Evolutionary conservation across 768 basidiomycete genomes (phyloP), one percentile per base, ranked within the genome.

Genomic region (Asterophora lycoperdoides): DNA sequence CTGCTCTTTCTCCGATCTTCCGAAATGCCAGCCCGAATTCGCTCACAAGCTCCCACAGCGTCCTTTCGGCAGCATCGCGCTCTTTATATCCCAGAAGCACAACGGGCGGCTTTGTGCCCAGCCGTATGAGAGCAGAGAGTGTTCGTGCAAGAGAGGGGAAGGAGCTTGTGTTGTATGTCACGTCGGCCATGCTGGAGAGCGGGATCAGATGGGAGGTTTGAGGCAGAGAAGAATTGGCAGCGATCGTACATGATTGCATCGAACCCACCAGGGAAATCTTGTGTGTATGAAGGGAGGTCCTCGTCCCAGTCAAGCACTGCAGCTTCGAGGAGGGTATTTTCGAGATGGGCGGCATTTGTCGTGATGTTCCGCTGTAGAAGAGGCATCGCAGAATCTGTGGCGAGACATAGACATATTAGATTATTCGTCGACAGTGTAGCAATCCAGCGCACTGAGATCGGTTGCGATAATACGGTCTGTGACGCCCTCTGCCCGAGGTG

Each of bases 81-180:
- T 94, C 84, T 61, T 95, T 93, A 70, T 93, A 94, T 4, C 89
- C 90, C 41, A 95, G 61, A 7, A 94, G 52, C 2, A 94, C 69
- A 0, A 74, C 56, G 0, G 72, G 68, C 3, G 67, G 63, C 20
- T 62, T 64, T 20, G 64, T 37, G 6, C 60, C 59, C 30, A 71
- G 49, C 52, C 58, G 48, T 18, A 82, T 56, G 4, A 93, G 69
- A 2, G 65, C 61, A 4, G 69, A 65, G 18, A 95, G 68, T 0
- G 90, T 93, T n/a, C 68, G 68, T 14, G 91, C 65, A 34, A 95
- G 79, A 0, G 86, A 73, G 2, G 87, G 80, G 64, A 95, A 96
- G 1, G 90, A 86, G 1, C 82, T 69, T 0, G 89, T 90, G 68
- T 95, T 95, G 70, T 94, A 95, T 1, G 91, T 86, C 7, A 94